Conservation (phyloP, 441 rosid genomes). For the Brassica hybrid region DNA sequence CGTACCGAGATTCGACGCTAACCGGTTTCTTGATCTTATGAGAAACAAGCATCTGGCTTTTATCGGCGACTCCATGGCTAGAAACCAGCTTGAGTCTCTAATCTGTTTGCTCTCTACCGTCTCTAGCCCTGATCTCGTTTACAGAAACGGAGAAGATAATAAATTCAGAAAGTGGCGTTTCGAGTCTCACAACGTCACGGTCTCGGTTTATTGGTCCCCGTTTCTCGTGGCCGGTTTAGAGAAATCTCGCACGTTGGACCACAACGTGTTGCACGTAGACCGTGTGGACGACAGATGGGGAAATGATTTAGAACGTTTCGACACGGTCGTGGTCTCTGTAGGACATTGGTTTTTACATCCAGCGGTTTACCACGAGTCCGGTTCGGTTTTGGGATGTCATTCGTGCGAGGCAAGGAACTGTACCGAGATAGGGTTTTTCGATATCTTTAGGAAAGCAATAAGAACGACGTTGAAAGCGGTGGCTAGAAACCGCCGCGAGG, state of each 20-base stretch:
- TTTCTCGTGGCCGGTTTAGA: slow-evolving; percentile 83
- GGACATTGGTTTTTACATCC: slow-evolving; percentile 98
- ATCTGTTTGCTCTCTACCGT: slow-evolving; percentile 75
- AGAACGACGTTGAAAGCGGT: slow-evolving; percentile 63
- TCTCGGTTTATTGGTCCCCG: slow-evolving; percentile 95
- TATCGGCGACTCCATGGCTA: slow-evolving; percentile 95
- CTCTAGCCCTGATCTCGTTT: slow-evolving; percentile 61
- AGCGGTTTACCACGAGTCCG: slow-evolving; percentile 76
- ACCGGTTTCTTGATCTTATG: slow-evolving; percentile 59
- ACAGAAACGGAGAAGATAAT: slow-evolving; percentile 68
- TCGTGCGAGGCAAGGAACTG: slow-evolving; percentile 71
- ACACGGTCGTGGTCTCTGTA: slow-evolving; percentile 66
- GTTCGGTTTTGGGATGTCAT: slow-evolving; percentile 78
- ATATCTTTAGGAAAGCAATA: slow-evolving; percentile 71
- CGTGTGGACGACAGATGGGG: slow-evolving; percentile 81
- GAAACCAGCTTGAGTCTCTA: slow-evolving; percentile 93
- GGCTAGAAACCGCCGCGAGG: slow-evolving; percentile 44
- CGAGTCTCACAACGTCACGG: slow-evolving; percentile 53
- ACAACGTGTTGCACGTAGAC: slow-evolving; percentile 70
- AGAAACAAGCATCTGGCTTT: slow-evolving; percentile 75
- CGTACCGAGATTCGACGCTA: slow-evolving; percentile 85
- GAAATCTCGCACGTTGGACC: slow-evolving; percentile 74
- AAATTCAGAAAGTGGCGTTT: slow-evolving; percentile 84
- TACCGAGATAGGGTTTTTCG: slow-evolving; percentile 81
- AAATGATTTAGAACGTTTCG: slow-evolving; percentile 56